Conservation (phyloP, 2,329 filamentous ascomycete genomes). For the Ilyonectria mors-panacis region DNA sequence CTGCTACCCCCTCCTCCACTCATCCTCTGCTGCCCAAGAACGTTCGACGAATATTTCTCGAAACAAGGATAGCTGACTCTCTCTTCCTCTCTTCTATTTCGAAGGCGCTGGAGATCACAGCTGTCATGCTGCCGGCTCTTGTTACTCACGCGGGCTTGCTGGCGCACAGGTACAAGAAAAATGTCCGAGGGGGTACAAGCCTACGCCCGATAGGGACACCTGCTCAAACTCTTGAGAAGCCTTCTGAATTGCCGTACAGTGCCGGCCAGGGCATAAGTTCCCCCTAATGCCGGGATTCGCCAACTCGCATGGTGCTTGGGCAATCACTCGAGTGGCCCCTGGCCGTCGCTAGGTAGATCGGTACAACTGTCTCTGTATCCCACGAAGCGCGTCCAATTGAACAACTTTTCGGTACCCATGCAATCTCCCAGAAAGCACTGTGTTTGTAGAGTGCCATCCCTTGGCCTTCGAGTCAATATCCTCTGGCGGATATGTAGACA, state of each 20-base stretch:
- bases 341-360: conserved; percentile 8
- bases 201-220: conserved; percentile 40
- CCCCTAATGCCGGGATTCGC: conserved; percentile 23
- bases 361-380: neutral
- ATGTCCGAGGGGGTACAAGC: conserved; percentile 56
- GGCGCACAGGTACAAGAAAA: conserved; percentile 59
- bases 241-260: conserved; percentile 20
- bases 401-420: neutral
- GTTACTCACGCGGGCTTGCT: conserved; percentile 56
- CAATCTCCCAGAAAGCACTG: neutral
- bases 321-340: conserved; percentile 23
- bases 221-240: conserved; percentile 32
- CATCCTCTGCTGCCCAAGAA: conserved; percentile 28
- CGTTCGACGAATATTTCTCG: conserved; percentile 39
- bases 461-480: conserved; percentile 21
- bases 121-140: conserved; percentile 44
- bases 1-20: conserved; percentile 37
- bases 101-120: conserved; percentile 26
- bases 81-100: conserved; percentile 17
- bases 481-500: conserved; percentile 24
- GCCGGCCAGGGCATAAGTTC: conserved; percentile 21
- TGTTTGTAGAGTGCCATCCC: neutral
- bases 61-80: conserved; percentile 31
- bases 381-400: conserved; percentile 15
- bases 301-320: conserved; percentile 28